A percentile compares a stretch with the other conserved stretches of the same genome.
phyloP scores from a whole-genome alignment of 2,329 filamentous ascomycete species.

The Fusarium sp. region DNA sequence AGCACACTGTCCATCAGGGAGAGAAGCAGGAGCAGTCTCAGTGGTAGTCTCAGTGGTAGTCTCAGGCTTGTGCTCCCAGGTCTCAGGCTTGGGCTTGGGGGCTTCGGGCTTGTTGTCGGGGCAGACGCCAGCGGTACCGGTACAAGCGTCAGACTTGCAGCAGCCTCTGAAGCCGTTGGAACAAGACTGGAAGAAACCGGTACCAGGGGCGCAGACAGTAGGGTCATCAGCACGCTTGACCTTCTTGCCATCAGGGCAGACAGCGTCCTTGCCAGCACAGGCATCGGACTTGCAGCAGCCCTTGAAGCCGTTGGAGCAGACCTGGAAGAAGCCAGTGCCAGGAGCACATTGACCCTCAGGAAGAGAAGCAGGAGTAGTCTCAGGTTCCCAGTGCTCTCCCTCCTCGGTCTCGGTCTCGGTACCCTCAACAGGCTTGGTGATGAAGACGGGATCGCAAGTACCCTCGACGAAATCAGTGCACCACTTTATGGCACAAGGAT shows the following conservation, averaged over 20 bases:
- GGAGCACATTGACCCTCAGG: conserved; percentile 5
- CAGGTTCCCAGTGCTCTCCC: neutral
- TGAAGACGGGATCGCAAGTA: conserved; percentile 24
- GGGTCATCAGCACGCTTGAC: neutral
- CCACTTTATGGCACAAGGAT: conserved; percentile 25
- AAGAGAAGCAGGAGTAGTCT: neutral
- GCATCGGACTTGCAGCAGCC: conserved; percentile 16
- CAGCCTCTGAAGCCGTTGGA: conserved; percentile 24
- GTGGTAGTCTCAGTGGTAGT: neutral
- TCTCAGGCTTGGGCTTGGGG: neutral
- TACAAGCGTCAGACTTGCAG: conserved; percentile 24
- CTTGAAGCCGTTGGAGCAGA: conserved; percentile 1
- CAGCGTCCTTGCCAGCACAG: neutral
- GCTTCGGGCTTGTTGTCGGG: neutral
- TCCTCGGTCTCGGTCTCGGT: neutral
- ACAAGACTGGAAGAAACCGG: conserved; percentile 23
- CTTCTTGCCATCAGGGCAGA: neutral
- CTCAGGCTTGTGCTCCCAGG: neutral
- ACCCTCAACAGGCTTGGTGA: neutral
- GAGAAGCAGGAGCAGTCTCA: neutral
- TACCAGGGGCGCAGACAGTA: conserved; percentile 7
- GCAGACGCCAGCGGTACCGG: neutral
- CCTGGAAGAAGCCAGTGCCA: conserved; percentile 10
- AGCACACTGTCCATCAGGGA: neutral
- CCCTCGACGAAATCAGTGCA: conserved; percentile 17